These are phyloP conservation scores for Thalia dealbata DNA, from an alignment of 176 grass and related monocot genomes.

Conservation along the genomic window DNA sequence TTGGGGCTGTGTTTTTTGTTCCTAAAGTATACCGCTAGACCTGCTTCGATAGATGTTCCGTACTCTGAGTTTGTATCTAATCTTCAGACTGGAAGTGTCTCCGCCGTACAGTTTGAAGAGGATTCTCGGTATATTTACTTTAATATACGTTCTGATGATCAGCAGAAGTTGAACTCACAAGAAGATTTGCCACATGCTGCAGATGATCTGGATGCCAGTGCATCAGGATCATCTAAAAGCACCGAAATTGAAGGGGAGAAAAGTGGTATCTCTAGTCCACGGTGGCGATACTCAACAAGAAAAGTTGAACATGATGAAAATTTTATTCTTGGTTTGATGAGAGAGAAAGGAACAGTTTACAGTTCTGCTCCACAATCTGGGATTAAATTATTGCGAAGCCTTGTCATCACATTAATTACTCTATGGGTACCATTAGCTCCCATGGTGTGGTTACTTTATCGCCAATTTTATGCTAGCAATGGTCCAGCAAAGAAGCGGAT, in stretches of 20 bases:
- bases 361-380: constrained; percentile 53
- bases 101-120: constrained; percentile 62
- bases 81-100: constrained; percentile 39
- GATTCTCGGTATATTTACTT: constrained; percentile 84
- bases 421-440: constrained; percentile 78
- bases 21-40: constrained; percentile 40
- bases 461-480: constrained; percentile 53
- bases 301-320: constrained; percentile 76
- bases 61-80: constrained; percentile 65
- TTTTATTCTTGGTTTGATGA: constrained; percentile 71
- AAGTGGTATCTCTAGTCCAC: constrained; percentile 4
- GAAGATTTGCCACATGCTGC: background rate
- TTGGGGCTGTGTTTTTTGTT: constrained; percentile 37
- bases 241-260: background rate
- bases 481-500: constrained; percentile 30
- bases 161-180: background rate
- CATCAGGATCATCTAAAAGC: background rate
- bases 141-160: constrained; percentile 24
- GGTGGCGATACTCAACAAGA: constrained; percentile 57
- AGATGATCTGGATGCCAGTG: background rate
- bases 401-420: constrained; percentile 57
- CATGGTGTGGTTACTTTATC: constrained; percentile 87
- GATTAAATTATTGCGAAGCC: constrained; percentile 42
- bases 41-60: constrained; percentile 44
- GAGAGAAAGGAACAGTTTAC: constrained; percentile 54